Evolutionary conservation across 805 yeast species (phyloP), one percentile per base, ranked within the genome.

Genomic region (Saccharomyces jurei): DNA sequence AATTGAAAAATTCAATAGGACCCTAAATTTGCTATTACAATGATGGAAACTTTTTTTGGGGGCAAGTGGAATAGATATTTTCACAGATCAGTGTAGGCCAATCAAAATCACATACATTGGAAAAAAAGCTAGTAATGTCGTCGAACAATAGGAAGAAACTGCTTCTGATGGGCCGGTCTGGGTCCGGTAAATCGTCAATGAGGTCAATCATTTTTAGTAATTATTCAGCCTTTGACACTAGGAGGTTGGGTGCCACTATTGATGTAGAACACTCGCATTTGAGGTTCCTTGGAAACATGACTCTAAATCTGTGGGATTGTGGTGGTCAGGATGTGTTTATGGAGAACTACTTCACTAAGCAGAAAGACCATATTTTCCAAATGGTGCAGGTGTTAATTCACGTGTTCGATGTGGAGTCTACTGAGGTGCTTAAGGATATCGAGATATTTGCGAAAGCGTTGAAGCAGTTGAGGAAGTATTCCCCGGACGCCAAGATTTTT

Each of bases 191-290:
- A 70, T 89, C 97, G 2, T 90, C 97, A 1, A 94, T 94, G 99
- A 78, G 98, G 63, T 89, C 96, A 49, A 92, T 94, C 57, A 94
- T 94, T 60, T 94, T 94, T 71, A 84, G 95, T 63, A 94, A 94
- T 67, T 94, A 94, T 71, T 88, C 96, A 1, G 99, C 99, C 0
- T 88, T 92, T 66, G 99, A 94, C 67, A 94, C 99, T 2, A 79
- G 98, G 59, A 77, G 98, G 55, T 72, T 94, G 13, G 98, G 98
- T 1, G 98, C 99, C 10, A 94, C 99, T 0, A 91, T 94, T 54
- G 99, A 94, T 66, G 97, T 94, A n/a, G 99, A 94, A 67, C 97
- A 94, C 67, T 89, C 97, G 1, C 96, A 92, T 71, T 73, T 94
- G 54, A 76, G 98, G 51, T 91, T 94, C 64, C 75, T 94, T 56